phyloP scores from a whole-genome alignment of 805 yeast species.

The Candida schatavii region DNA sequence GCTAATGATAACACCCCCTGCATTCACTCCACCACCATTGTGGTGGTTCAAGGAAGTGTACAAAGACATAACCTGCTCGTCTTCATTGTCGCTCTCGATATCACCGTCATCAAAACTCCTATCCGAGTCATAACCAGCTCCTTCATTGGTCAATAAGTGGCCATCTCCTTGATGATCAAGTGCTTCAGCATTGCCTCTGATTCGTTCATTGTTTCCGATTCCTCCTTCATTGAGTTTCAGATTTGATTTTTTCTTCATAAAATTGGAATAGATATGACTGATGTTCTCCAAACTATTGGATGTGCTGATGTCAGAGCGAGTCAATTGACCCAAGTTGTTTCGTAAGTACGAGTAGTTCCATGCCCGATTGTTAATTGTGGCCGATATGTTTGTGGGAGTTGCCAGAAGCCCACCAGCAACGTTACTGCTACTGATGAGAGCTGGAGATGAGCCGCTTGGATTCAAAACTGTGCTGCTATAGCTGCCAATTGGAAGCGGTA shows the following conservation, averaged over 20 bases:
- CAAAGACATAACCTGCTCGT: conserved; percentile 66
- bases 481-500: conserved; percentile 41
- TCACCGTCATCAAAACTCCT: conserved; percentile 14
- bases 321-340: conserved; percentile 7
- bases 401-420: conserved; percentile 1
- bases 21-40: not conserved
- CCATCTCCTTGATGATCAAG: too few relatives aligned
- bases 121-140: conserved; percentile 2
- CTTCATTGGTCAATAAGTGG: conserved; percentile 7
- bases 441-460: not conserved
- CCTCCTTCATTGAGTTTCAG: not conserved
- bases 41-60: conserved; percentile 50
- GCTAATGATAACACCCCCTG: conserved; percentile 17
- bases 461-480: conserved; percentile 13
- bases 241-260: conserved; percentile 14
- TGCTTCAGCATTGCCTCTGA: too few relatives aligned
- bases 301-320: conserved; percentile 7
- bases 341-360: conserved; percentile 22
- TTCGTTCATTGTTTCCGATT: not conserved
- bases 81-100: conserved; percentile 48
- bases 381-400: not conserved
- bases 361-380: conserved; percentile 6
- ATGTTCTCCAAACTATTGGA: conserved; percentile 25
- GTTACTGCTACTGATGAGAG: not conserved
- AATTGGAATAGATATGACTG: conserved; percentile 21